Evolutionary conservation across 208 protist species (phyloP).

Genomic region (Trypanosoma grayi): DNA sequence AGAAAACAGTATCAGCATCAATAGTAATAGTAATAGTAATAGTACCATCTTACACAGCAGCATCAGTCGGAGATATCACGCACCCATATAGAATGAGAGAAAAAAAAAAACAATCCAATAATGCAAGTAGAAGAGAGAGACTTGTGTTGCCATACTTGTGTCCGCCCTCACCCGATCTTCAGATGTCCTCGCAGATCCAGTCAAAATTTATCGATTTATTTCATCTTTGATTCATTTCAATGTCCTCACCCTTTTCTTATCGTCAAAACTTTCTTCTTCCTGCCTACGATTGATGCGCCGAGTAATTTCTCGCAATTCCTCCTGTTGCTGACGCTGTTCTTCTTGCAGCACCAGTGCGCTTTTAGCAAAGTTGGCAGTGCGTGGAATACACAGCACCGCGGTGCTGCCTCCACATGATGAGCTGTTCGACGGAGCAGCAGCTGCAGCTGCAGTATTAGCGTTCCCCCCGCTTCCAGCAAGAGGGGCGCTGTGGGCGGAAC

Average conservation of each 20-base stretch:
- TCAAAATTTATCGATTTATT: no score
- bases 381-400: slow-evolving; percentile 10
- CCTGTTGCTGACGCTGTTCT: slow-evolving; percentile 11
- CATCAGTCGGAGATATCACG: no score
- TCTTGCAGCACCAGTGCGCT: slow-evolving; percentile 14
- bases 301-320: slow-evolving; percentile 24
- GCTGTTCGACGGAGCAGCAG: background rate
- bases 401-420: background rate
- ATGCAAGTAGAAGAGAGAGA: no score
- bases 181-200: no score
- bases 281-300: slow-evolving; percentile 21
- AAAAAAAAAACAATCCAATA: no score
- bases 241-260: background rate
- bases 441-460: background rate
- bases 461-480: background rate
- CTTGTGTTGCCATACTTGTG: no score
- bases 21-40: no score
- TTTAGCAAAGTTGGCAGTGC: slow-evolving; percentile 13
- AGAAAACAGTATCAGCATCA: no score
- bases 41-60: no score
- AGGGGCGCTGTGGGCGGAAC: background rate
- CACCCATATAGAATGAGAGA: no score
- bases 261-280: slow-evolving; percentile 6
- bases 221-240: slow-evolving; percentile 10
- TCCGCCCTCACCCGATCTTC: no score